Evolutionary conservation across 345 rosid species (phyloP), one percentile per base, ranked within the genome.

Genomic region (Jatropha curcas): DNA sequence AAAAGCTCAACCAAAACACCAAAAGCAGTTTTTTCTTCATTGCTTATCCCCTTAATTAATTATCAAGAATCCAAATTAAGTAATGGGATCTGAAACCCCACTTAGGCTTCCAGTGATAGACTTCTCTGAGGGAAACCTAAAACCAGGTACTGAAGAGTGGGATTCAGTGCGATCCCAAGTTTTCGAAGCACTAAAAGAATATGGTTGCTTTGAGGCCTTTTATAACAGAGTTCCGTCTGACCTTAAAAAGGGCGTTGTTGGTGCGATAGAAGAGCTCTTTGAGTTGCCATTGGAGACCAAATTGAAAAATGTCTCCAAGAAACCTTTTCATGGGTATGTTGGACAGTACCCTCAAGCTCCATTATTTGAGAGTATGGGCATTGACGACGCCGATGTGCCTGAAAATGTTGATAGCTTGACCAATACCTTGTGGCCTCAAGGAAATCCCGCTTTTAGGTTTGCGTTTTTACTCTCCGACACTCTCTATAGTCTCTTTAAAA

Each of bases 241-340:
- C 13, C 70, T 74, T 8, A 45, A 73, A 27, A 58, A 71, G 1
- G 68, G 75, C 4, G 39, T 73, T 12, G 65, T 83, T 25, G 51
- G 56, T 52, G 75, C 74, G 1, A 14, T 80, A 0, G 51, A 66
- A 19, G 81, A 83, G 74, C 66, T 83, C 5, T 83, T 83, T 39
- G 73, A 81, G 45, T 76, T 83, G 5, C 84, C 86, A 51, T 35
- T 46, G 30, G 67, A 78, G 31, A 61, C 74, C 37, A 83, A 83
- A 61, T 35, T 37, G 3, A 41, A 46, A 56, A 83, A 83, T 60
- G 58, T 76, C 56, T 80, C 59, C 50, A 69, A 68, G 22, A 82
- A 72, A 55, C 89, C 89, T 37, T 86, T 46, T 71, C 85, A 80
- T 60, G 84, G 82, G 4, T 86, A 84, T 63, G 52, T 80, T 19